Evolutionary conservation across 2,329 filamentous ascomycete species (phyloP).

Genomic region (Hypoxylon sp.): DNA sequence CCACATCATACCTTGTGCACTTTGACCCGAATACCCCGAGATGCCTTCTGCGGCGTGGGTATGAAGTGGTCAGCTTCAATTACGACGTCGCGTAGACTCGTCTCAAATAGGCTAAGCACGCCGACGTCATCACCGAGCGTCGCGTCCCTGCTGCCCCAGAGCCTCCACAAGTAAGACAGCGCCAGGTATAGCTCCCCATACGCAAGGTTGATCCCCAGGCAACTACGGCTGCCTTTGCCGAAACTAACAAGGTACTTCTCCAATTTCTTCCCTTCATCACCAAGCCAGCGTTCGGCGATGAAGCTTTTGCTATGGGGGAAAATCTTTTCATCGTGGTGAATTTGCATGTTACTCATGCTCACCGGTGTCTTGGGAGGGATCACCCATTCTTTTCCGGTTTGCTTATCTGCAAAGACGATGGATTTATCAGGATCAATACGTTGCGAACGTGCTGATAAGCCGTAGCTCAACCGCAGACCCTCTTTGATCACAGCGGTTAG

Average conservation of each 20-base stretch:
- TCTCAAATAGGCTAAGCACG: background rate
- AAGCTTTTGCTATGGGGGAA: slow-evolving; percentile 41
- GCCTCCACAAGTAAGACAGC: slow-evolving; percentile 54
- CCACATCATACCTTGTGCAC: too few relatives aligned
- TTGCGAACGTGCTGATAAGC: too few relatives aligned
- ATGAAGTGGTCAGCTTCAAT: slow-evolving; percentile 1
- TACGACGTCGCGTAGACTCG: background rate
- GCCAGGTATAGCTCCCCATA: slow-evolving; percentile 44
- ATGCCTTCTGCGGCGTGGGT: background rate
- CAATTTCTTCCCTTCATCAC: slow-evolving; percentile 36
- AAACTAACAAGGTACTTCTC: slow-evolving; percentile 41
- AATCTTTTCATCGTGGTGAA: slow-evolving; percentile 36
- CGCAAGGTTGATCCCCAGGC: slow-evolving; percentile 45
- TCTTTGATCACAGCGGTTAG: slow-evolving; percentile 47
- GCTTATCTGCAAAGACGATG: too few relatives aligned
- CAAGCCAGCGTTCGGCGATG: slow-evolving; percentile 42
- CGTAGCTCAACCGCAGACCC: slow-evolving; percentile 44
- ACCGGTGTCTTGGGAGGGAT: slow-evolving; percentile 39
- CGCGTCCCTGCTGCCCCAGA: slow-evolving; percentile 50
- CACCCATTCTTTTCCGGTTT: slow-evolving; percentile 37
- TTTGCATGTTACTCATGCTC: slow-evolving; percentile 37
- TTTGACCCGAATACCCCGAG: background rate
- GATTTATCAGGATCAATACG: too few relatives aligned
- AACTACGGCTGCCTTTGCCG: slow-evolving; percentile 42
- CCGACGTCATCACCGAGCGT: background rate